Conservation (phyloP, 1,139 yeast species). For the Saccharomyces hybrid region DNA sequence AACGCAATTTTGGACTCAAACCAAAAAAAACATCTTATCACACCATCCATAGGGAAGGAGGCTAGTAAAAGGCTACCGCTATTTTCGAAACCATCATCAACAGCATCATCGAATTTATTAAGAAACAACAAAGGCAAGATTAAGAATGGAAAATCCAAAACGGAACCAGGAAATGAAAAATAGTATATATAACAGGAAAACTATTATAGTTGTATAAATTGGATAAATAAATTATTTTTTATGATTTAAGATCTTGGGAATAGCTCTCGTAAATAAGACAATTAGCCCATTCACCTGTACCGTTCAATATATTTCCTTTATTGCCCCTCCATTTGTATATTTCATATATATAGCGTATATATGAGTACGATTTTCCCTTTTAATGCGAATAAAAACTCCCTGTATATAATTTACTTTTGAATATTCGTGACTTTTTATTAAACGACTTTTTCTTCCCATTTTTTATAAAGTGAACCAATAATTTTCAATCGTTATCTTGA, state of each 20-base stretch:
- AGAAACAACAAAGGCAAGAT: background rate
- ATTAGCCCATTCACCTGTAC: background rate
- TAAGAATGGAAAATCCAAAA: background rate
- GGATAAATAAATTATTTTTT: background rate
- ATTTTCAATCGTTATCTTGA: background rate
- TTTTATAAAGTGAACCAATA: background rate
- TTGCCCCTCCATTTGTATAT: too few species aligned
- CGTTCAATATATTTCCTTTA: too few species aligned
- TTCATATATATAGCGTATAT: background rate
- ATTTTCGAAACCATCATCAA: background rate
- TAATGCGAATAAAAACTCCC: background rate
- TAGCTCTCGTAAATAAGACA: background rate
- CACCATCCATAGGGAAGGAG: background rate
- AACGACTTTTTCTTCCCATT: background rate
- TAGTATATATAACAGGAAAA: background rate
- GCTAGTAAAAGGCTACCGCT: background rate
- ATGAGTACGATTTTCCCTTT: background rate
- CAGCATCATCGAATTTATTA: background rate
- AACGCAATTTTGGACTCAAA: background rate
- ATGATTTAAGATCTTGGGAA: background rate
- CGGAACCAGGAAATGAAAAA: background rate
- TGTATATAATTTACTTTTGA: background rate
- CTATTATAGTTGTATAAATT: background rate
- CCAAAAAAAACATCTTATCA: background rate
- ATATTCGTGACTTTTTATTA: background rate